Base-by-base conservation (phyloP, 768 basidiomycete genomes). In the Lentinula lateritia region DNA sequence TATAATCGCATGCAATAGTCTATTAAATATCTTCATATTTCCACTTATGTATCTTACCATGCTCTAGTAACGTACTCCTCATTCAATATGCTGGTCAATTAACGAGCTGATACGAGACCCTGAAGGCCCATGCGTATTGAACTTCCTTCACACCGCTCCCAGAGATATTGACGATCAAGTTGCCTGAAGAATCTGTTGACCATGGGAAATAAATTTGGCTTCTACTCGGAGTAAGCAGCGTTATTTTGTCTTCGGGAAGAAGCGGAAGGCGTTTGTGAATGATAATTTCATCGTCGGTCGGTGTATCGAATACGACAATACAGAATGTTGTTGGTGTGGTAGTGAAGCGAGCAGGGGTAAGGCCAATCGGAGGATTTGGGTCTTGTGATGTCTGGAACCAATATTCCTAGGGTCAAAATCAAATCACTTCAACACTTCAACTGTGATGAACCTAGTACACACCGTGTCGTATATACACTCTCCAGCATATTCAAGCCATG, bases 401-500 rank as follows among this genome's bases (percentile, higher is more conserved):
- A 64, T 79, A 82, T 16, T 74, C 72, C 80, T 83, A 57, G 5
- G 10, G 42, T n/a, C 20, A 12, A 20, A 43, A 23, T 15, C 2
- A 9, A 34, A 38, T 16, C 35, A 15, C 6, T 16, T 4, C 38
- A 15, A 20, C n/a, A 34, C 43, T 52, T 45, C 9, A 34, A 18
- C 36, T 56, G 61, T 32, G 50, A 16, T 13, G 16, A 18, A 35
- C 36, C 18, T 28, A 8, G 16, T 35, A 58, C 32, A 41, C 1
- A 82, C 84, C 5, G 84, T 84, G 34, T 74, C 76, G 57, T 83
- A 85, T 6, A 85, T 75, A 39, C 83, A 85, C 0, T 74, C 71
- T 13, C 83, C 82, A 2, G 79, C 75, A 48, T 78, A 76, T 45
- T 75, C 71, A 58, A 85, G 70, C 84, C 84, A 85, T 46, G 62